A percentile compares a stretch with the other conserved stretches of the same genome.
Conservation (phyloP, 352 stramenopile genomes). For the Phytopythium oedochilum region DNA sequence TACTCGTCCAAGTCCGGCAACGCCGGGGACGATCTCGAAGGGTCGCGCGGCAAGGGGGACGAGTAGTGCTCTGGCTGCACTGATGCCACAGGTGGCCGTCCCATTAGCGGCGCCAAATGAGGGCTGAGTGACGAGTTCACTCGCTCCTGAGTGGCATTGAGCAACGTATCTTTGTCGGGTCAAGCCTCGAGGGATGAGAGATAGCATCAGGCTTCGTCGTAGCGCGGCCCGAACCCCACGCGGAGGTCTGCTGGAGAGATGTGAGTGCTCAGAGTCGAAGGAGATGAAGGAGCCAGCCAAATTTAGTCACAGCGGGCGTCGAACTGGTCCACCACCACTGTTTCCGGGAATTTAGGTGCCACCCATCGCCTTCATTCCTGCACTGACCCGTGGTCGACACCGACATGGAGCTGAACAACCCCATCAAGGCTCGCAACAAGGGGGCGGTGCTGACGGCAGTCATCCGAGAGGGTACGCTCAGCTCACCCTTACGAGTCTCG, state of each 20-base stretch:
- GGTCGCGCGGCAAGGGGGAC: constrained; percentile 21
- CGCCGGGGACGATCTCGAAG: constrained; percentile 24
- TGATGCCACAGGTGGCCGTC: too few species aligned
- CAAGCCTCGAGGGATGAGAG: too few species aligned
- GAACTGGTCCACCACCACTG: too few species aligned
- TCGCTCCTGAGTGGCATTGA: background rate
- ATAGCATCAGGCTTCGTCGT: background rate
- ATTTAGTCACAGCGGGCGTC: background rate
- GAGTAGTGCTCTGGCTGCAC: constrained; percentile 18
- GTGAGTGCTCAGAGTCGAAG: constrained; percentile 1
- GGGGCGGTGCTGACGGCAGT: constrained; percentile 35
- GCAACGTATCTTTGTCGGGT: too few species aligned
- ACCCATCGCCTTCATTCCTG: background rate
- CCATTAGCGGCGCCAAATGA: too few species aligned
- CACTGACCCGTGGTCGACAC: background rate
- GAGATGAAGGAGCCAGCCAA: background rate
- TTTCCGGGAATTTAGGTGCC: background rate
- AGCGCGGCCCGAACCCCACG: background rate
- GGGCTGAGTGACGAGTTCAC: too few species aligned
- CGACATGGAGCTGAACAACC: constrained; percentile 6
- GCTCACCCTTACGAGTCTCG: too few species aligned
- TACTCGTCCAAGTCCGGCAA: constrained; percentile 36
- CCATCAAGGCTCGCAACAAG: constrained; percentile 49
- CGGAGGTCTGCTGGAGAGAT: background rate
- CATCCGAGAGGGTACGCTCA: constrained; percentile 41